Evolutionary conservation across 768 basidiomycete species (phyloP).

Genomic region (Punctularia strigosozonata): DNA sequence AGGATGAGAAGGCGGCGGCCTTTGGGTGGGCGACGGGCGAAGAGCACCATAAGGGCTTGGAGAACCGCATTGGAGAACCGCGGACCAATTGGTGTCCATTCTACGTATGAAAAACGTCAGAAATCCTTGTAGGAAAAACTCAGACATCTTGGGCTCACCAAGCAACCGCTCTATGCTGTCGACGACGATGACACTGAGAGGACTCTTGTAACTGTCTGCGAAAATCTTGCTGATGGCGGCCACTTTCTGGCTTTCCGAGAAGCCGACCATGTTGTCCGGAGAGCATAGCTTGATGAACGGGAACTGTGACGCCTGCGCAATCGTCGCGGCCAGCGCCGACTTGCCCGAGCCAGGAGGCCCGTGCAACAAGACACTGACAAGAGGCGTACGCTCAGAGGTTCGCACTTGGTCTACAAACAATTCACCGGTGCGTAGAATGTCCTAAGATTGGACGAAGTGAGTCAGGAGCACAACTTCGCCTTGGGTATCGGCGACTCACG

Average conservation of each 20-base stretch:
- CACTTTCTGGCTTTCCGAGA: slow-evolving; percentile 86
- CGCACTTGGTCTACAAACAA: slow-evolving; percentile 92
- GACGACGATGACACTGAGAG: slow-evolving; percentile 89
- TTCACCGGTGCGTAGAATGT: slow-evolving; percentile 74
- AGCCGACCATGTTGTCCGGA: slow-evolving; percentile 95
- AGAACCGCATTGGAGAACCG: slow-evolving; percentile 91
- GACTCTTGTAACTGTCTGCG: slow-evolving; percentile 93
- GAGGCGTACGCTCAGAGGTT: slow-evolving; percentile 78
- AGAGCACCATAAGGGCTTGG: slow-evolving; percentile 80
- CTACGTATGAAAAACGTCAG: slow-evolving; percentile 26
- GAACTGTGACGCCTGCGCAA: slow-evolving; percentile 86
- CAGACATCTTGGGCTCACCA: slow-evolving; percentile 34
- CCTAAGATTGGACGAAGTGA: slow-evolving; percentile 30
- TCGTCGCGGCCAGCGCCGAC: slow-evolving; percentile 88
- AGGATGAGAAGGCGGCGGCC: slow-evolving; percentile 86
- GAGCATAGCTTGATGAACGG: slow-evolving; percentile 98
- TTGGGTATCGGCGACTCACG: slow-evolving; percentile 33
- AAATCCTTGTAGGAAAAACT: neutral
- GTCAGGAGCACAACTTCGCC: slow-evolving; percentile 1
- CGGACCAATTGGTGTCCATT: slow-evolving; percentile 96
- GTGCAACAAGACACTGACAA: slow-evolving; percentile 83
- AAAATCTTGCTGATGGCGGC: slow-evolving; percentile 87
- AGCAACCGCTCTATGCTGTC: slow-evolving; percentile 90
- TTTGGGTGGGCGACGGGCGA: slow-evolving; percentile 87
- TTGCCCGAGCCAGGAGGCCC: slow-evolving; percentile 90